Conservation (phyloP, 129 eudicot species). For the Chrysanthemum makinoi region DNA sequence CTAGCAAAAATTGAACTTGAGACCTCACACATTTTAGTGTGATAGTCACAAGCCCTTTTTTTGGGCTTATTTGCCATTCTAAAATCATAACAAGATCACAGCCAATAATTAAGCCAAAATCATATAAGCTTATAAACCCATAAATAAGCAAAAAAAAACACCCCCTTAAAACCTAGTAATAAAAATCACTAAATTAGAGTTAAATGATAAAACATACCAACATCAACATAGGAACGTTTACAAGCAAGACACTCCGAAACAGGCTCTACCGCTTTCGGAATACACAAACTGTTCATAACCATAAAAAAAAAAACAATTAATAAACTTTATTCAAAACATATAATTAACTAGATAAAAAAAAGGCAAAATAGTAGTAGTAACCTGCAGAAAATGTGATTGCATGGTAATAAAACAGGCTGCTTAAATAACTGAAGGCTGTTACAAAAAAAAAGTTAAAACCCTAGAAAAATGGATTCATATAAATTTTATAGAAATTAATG, state of each 20-base stretch:
- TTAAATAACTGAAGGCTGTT: conserved; percentile 61
- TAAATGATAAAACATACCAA: conserved; percentile 35
- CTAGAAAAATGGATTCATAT: neutral
- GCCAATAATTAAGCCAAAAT: too few species aligned
- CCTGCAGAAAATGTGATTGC: conserved; percentile 91
- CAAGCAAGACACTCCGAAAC: conserved; percentile 63
- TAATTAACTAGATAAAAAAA: neutral
- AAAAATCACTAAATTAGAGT: neutral
- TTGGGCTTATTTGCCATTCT: too few species aligned
- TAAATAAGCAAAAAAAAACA: too few species aligned
- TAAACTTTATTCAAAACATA: neutral
- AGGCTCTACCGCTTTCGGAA: conserved; percentile 33
- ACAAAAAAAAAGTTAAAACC: neutral
- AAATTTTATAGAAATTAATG: neutral
- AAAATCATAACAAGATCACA: too few species aligned
- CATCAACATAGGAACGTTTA: conserved; percentile 40
- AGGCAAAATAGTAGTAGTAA: conserved; percentile 5
- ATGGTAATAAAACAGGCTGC: conserved; percentile 69
- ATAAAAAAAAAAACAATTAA: neutral
- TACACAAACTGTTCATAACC: conserved; percentile 36
- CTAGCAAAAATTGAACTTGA: too few species aligned
- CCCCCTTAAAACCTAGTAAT: too few species aligned
- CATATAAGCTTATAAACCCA: too few species aligned
- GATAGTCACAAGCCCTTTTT: too few species aligned
- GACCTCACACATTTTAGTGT: too few species aligned